Conservation (phyloP, 805 yeast genomes). For the Pichia exigua region DNA sequence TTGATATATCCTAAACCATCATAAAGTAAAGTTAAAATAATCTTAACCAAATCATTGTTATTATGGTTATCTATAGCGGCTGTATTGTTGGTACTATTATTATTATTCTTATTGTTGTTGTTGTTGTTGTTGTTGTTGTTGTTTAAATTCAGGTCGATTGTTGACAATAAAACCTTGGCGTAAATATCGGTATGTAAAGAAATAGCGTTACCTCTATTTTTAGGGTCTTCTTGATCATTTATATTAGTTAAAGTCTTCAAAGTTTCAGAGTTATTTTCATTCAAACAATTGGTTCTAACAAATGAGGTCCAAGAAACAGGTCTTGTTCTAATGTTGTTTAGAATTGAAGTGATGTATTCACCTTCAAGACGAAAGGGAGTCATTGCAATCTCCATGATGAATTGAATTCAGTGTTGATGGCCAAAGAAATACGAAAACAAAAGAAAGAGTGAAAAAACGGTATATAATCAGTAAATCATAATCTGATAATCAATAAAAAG, state of each 20-base stretch:
- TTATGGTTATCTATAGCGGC: background rate
- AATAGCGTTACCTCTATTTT: background rate
- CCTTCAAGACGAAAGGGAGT: slow-evolving; percentile 42
- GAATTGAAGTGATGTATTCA: slow-evolving; percentile 54
- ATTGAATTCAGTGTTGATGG: background rate
- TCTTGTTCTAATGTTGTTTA: slow-evolving; percentile 63
- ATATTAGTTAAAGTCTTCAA: slow-evolving; percentile 18
- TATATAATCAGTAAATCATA: background rate
- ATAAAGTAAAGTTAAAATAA: slow-evolving; percentile 2
- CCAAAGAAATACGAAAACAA: background rate
- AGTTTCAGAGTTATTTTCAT: slow-evolving; percentile 50
- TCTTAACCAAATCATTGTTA: slow-evolving; percentile 1
- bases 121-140: background rate
- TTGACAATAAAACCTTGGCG: background rate
- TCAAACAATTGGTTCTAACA: slow-evolving; percentile 62
- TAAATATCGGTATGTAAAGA: background rate
- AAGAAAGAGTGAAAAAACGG: too few relatives aligned
- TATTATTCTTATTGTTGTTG: too few relatives aligned
- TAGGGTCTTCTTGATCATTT: slow-evolving; percentile 7
- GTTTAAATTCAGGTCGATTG: background rate
- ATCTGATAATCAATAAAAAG: background rate
- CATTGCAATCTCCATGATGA: background rate
- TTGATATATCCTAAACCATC: slow-evolving; percentile 6
- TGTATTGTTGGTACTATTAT: background rate
- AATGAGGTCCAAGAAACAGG: slow-evolving; percentile 91